Base-by-base conservation (phyloP, 257 asterid genomes). In the Solanum etuberosum region DNA sequence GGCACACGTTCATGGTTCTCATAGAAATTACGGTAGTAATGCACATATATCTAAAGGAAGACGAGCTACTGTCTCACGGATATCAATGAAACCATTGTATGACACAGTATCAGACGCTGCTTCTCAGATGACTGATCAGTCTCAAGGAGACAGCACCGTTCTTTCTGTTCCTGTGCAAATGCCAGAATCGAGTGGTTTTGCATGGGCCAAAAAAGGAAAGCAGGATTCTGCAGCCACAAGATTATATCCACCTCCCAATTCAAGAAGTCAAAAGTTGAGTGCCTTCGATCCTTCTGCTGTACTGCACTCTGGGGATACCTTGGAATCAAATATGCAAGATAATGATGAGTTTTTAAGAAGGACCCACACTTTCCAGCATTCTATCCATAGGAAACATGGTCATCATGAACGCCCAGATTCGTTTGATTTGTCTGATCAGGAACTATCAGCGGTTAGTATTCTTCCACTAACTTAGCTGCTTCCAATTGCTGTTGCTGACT, bases 51-150 rank as follows among this genome's bases (percentile, higher is more conserved):
- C 86, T 46, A 91, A 87, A 86, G 92, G 93, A 84, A 93, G 90
- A 86, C 93, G 91, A 63, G 91, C 94, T 20, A 54, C 92, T 3
- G 93, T 88, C 51, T 87, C 93, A 11, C 89, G 92, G 80, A 59
- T 88, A 40, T 89, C 98, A n/a, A 9, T 90, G 34, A 93, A 94
- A 86, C 90, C 88, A 65, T 84, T 96, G 12, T 88, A 85, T 7
- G 98, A 95, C 68, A 92, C 99, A 4, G 91, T 89, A 48, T 96
- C 99, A 1, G 97, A 95, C 84, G 89, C 92, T 76, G 90, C 92
- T 77, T 94, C 99, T 23, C 96, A 92, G 73, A 83, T 87, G 85
- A 91, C 96, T 0, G 91, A 90, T 61, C 94, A 90, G 81, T 93
- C 98, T 34, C 90, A 91, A 13, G 92, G 48, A 34, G 87, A 74